Base-by-base conservation (phyloP, 2,329 filamentous ascomycete genomes). In the Thelonectria rubi region DNA sequence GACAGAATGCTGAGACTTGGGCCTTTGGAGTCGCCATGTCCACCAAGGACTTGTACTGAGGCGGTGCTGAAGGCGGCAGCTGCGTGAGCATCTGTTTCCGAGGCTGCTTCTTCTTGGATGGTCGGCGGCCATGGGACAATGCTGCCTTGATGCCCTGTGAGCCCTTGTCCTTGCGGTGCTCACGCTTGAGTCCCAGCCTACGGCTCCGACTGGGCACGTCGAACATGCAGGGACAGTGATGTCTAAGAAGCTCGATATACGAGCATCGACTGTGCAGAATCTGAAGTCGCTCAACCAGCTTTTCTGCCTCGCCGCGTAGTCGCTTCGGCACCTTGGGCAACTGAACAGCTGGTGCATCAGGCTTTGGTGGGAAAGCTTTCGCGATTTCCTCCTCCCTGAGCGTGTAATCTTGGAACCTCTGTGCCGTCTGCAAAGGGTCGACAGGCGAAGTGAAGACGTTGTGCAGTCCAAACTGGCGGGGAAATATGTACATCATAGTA, bases 401-500 rank as follows among this genome's bases (percentile, higher is more conserved):
- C 0, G 91, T 94, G 73, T 97, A 97, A 75, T 97, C 93, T 71
- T 92, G 91, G 71, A 94, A 89, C 24, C 85, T 85, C 69, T 94
- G 90, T 0, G 86, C 81, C 0, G 90, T 94, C 70, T 91, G 86
- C 50, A 78, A 84, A 20, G 73, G 74, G 73, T 95, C 85, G 15
- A 90, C 83, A 3, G 80, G 78, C 5, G 88, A 91, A 0, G 88
- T 93, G 73, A 98, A 97, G n/a, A 91, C 93, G 76, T 98, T 99
- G 73, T 97, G 93, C 3, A 99, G 80, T 14, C 87, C 87, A 72
- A 97, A 98, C 72, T 98, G 94, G 11, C 90, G 85, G 32, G 95
- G 95, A 69, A 99, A 99, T 1, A 99, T 88, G 76, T 98, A 94
- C 81, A 94, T 95, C 85, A 97, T 87, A 18, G 97, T 78, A 68